A percentile compares a stretch with the other conserved stretches of the same genome.
These are phyloP conservation scores for Penicillium paneum DNA, from an alignment of 2,329 filamentous ascomycete genomes.

Conservation along the genomic window DNA sequence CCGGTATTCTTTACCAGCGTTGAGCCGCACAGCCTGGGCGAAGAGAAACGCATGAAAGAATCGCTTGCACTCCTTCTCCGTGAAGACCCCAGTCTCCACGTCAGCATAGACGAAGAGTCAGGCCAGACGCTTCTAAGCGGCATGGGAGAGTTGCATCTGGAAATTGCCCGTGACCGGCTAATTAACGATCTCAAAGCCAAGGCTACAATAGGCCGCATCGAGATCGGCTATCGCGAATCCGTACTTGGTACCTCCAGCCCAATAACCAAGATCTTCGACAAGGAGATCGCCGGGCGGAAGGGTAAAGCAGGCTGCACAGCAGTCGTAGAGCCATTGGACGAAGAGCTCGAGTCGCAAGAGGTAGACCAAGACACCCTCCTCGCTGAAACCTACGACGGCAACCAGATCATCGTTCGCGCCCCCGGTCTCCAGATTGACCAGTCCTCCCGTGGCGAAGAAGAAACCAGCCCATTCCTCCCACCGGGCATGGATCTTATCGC, in stretches of 20 bases:
- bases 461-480: constrained; percentile 50
- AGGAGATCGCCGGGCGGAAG: constrained; percentile 72
- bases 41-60: constrained; percentile 74
- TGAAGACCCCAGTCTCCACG: constrained; percentile 88
- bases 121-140: constrained; percentile 91
- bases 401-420: constrained; percentile 60
- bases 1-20: constrained; percentile 96
- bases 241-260: constrained; percentile 57
- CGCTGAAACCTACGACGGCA: constrained; percentile 61
- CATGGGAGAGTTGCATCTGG: constrained; percentile 94
- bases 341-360: constrained; percentile 20
- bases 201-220: constrained; percentile 80
- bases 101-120: constrained; percentile 80
- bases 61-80: constrained; percentile 74
- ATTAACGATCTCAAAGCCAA: constrained; percentile 85
- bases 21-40: constrained; percentile 72
- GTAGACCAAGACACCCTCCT: constrained; percentile 33
- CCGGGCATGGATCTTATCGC: constrained; percentile 51
- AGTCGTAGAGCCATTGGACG: constrained; percentile 58
- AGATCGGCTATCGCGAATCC: constrained; percentile 92
- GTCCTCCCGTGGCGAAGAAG: constrained; percentile 38
- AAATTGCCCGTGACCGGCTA: constrained; percentile 84
- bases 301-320: constrained; percentile 75
- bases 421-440: constrained; percentile 46
- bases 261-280: constrained; percentile 67